Percentiles rank a stretch among this genome's conserved stretches.
Evolutionary conservation across 768 basidiomycete genomes (phyloP).

Genomic region (Boletus sp.): DNA sequence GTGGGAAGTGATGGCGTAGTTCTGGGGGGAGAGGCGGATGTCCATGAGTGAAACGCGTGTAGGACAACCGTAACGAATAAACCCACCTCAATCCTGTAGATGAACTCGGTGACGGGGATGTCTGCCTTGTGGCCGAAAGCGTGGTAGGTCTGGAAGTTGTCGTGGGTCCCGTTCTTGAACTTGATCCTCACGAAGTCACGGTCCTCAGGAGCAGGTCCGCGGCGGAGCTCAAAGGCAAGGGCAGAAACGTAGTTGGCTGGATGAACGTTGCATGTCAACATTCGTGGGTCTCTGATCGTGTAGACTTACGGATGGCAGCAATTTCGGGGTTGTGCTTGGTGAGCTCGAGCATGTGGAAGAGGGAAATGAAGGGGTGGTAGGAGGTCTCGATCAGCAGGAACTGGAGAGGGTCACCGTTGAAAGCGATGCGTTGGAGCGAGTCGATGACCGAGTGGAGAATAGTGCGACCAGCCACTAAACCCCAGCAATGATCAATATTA

Average conservation of each 20-base stretch:
- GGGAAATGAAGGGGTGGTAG: conserved; percentile 89
- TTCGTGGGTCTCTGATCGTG: not conserved
- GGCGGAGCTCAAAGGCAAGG: conserved; percentile 75
- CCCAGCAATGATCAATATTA: conserved; percentile 8
- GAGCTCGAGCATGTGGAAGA: conserved; percentile 77
- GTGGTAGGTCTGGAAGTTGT: conserved; percentile 63
- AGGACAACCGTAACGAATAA: not conserved
- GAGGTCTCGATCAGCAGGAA: conserved; percentile 77
- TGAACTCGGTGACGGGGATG: conserved; percentile 82
- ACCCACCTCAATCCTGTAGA: conserved; percentile 73
- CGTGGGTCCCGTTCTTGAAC: conserved; percentile 78
- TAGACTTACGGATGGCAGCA: conserved; percentile 60
- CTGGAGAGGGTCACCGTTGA: conserved; percentile 76
- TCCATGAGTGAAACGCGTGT: not conserved
- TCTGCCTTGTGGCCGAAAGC: conserved; percentile 74
- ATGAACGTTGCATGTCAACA: conserved; percentile 10
- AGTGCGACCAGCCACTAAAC: conserved; percentile 77
- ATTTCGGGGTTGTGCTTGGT: conserved; percentile 56
- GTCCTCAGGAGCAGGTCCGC: conserved; percentile 69
- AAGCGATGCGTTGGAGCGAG: conserved; percentile 75
- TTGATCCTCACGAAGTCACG: conserved; percentile 82
- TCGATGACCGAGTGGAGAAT: conserved; percentile 67
- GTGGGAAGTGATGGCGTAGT: conserved; percentile 45
- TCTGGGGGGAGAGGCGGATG: conserved; percentile 26
- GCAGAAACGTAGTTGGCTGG: conserved; percentile 74